Conservation (phyloP, 225 moss, liverwort and hornwort genomes). For the Thuidium tamariscinum region DNA sequence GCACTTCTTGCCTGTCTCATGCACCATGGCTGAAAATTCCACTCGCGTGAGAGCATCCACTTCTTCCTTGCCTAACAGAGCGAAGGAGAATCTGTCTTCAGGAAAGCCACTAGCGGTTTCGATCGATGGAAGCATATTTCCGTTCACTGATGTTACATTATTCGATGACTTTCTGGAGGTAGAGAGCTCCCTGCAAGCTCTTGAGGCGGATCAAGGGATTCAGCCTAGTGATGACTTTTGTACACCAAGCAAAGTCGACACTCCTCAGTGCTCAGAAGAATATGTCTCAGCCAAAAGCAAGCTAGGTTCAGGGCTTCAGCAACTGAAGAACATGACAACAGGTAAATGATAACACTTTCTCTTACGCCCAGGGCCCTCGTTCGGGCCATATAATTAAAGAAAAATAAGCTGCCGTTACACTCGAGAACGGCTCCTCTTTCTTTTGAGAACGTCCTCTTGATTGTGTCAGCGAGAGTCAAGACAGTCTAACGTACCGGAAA, state of each 20-base stretch:
- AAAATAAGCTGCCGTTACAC: background rate
- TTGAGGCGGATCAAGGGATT: constrained; percentile 8
- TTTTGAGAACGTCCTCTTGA: background rate
- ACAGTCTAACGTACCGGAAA: background rate
- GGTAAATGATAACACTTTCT: constrained; percentile 1
- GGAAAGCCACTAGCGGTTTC: constrained; percentile 23
- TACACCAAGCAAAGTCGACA: constrained; percentile 20
- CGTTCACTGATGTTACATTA: constrained; percentile 20
- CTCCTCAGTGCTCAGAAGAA: constrained; percentile 17
- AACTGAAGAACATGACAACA: constrained; percentile 19
- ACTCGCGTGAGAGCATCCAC: constrained; percentile 20
- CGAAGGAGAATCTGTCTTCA: background rate
- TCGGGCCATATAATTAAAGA: background rate
- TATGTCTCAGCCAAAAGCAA: constrained; percentile 1
- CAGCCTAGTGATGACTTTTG: background rate
- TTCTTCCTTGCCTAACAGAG: constrained; percentile 21
- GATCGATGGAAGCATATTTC: constrained; percentile 22
- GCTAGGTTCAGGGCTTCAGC: constrained; percentile 11
- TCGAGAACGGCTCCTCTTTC: background rate
- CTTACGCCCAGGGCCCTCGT: background rate
- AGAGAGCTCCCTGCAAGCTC: constrained; percentile 46
- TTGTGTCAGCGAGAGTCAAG: background rate
- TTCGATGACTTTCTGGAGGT: constrained; percentile 56
- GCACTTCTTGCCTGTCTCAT: background rate
- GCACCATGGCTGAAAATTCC: background rate